Base-by-base conservation (phyloP, 352 stramenopile species). In the Phytophthora macrochlamydospora region DNA sequence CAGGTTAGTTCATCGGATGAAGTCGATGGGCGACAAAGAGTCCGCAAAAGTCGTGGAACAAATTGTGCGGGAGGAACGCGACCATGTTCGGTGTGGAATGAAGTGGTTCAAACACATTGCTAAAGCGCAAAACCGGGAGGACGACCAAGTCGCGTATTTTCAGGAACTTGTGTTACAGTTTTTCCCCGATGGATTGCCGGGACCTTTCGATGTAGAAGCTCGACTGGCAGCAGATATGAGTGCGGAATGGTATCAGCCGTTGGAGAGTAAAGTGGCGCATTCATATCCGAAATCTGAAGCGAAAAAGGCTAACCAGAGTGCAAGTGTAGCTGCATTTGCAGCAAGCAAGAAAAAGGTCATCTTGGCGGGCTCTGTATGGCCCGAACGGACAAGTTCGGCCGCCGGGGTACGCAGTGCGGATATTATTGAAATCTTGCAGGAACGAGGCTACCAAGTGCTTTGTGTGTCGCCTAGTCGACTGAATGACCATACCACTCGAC, bases 311-410 rank as follows among this genome's bases (percentile, higher is more conserved):
- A 56, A 54, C 7, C 58, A 76, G 38, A 81, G 70, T 28, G 29
- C 65, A 4, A 81, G 77, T 24, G 59, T 90, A 7, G 62, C 71
- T 8, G 73, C 71, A 18, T 91, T 90, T 32, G 72, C 77, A 8
- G 59, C 75, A 18, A 76, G 69, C 54, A 91, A 93, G 64, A 87
- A 85, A 49, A 89, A 85, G 48, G 73, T 92, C 29, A 73, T 95
- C 53, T 46, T 95, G 28, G 71, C 79, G 0, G 87, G 87, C 0
- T 87, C 76, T 0, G 87, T 95, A 31, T 97, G 87, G 90, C 91
- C 92, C 7, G 89, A 97, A 67, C 83, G 86, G 6, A 95, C 91
- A 40, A 93, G 85, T 54, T 96, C 89, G 2, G 92, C 92, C 2
- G 92, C 92, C 13, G 92, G 92, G 8, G 91, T 95, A 7, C 81